Base-by-base conservation (phyloP, 768 basidiomycete genomes). In the Calvatia gigantea region DNA sequence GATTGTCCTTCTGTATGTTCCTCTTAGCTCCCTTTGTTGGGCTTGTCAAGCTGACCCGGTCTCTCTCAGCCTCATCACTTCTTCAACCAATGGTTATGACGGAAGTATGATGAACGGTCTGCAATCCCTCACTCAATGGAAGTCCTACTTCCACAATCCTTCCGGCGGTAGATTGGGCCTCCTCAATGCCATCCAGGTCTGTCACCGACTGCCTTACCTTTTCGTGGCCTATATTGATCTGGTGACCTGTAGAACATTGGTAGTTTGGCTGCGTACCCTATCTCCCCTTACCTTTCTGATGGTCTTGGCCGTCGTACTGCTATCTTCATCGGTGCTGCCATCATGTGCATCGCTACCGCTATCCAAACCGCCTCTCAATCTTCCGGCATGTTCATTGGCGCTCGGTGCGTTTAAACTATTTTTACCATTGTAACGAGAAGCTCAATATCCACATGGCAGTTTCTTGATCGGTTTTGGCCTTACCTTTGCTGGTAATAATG, bases 61-160 rank as follows among this genome's bases (percentile, higher is more conserved):
- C 14, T 39, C 25, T 45, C 19, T 51, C 19, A 86, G 85, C 46
- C 81, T 89, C 59, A 85, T 89, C 64, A 89, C 87, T 9, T 87
- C 87, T 23, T 86, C 85, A 12, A 87, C 84, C 45, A 87, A 83
- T 66, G 88, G 87, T 49, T 89, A 84, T 65, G 88, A 89, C 63
- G 85, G 86, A 57, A 84, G 81, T 67, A 83, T 89, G 82, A 87
- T 89, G 87, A 89, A 90, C 69, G 86, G 85, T 66, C 74, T 91
- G 38, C 89, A 91, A 69, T 80, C 81, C 43, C 73, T 90, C 57
- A 52, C 64, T 15, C 80, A 85, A 60, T 91, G 89, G 89, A 67
- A 74, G 44, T 43, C 58, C 6, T 86, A 82, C 64, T 91, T 91
- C 68, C 58, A 74, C 53, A n/a, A 73, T 51, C 89, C 89, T 12